A percentile compares a stretch with the other conserved stretches of the same genome.
Evolutionary conservation across 2,329 filamentous ascomycete species (phyloP).

Genomic region (Albifimbria verrucaria): DNA sequence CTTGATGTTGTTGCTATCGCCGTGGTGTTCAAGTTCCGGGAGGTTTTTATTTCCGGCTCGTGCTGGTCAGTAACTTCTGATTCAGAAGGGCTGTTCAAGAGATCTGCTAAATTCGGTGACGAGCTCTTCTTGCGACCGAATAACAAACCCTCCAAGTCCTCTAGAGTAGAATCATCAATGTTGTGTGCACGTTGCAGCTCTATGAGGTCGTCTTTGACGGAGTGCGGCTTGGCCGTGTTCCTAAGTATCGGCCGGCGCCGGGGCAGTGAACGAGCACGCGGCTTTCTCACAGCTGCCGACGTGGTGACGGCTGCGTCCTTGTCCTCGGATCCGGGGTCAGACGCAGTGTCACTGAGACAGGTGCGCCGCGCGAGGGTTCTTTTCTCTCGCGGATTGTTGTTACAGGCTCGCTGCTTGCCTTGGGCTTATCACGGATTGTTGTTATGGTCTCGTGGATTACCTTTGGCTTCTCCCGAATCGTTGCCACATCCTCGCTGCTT

Average conservation of each 20-base stretch:
- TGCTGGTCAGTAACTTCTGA: conserved; percentile 14
- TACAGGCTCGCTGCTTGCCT: conserved; percentile 12
- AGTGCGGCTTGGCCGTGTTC: conserved; percentile 52
- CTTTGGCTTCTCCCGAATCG: conserved; percentile 19
- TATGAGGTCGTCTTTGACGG: conserved; percentile 53
- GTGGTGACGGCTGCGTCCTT: conserved; percentile 16
- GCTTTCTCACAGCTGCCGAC: conserved; percentile 20
- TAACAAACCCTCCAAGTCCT: conserved; percentile 53
- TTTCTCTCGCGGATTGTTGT: conserved; percentile 20
- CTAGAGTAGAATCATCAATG: conserved; percentile 58
- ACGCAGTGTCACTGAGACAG: conserved; percentile 26
- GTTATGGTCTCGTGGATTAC: conserved; percentile 18
- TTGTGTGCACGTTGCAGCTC: conserved; percentile 51
- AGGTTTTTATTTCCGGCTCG: not conserved
- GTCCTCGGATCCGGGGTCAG: conserved; percentile 27
- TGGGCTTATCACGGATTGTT: conserved; percentile 5
- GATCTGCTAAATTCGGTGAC: conserved; percentile 18
- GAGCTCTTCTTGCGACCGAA: conserved; percentile 28
- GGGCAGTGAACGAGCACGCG: conserved; percentile 36
- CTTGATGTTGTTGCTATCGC: conserved; percentile 17
- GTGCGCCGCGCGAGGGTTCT: conserved; percentile 18
- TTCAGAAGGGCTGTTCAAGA: conserved; percentile 21
- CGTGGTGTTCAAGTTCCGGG: conserved; percentile 12
- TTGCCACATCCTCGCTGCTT: conserved; percentile 13
- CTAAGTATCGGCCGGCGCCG: conserved; percentile 42